Conservation (phyloP, 208 protist genomes). For the Acanthamoeba rhysodes region DNA sequence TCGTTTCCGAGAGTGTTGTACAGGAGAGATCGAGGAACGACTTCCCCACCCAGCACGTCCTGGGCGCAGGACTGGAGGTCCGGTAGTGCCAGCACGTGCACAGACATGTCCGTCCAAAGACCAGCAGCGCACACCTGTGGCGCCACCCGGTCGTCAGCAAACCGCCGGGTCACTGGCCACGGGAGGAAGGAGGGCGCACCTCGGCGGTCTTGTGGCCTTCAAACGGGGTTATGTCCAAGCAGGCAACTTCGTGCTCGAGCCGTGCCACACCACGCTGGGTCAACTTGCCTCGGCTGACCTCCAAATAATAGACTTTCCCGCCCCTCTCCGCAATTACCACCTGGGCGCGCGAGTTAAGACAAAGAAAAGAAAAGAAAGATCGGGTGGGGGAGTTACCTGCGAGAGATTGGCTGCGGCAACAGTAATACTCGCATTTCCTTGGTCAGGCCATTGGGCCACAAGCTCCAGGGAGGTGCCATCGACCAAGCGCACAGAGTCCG, state of each 20-base stretch:
- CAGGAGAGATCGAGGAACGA: slow-evolving; percentile 87
- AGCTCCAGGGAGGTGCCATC: slow-evolving; percentile 43
- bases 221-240: slow-evolving; percentile 85
- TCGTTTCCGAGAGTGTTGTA: slow-evolving; percentile 81
- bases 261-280: not conserved
- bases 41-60: slow-evolving; percentile 83
- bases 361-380: not conserved
- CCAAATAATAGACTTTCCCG: not conserved
- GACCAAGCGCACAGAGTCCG: slow-evolving; percentile 23
- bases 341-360: not conserved
- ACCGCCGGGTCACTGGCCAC: not conserved
- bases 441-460: not conserved
- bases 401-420: slow-evolving; percentile 79
- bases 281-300: not conserved
- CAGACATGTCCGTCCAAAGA: slow-evolving; percentile 88
- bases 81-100: slow-evolving; percentile 84
- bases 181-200: slow-evolving; percentile 1
- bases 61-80: slow-evolving; percentile 71
- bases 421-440: slow-evolving; percentile 74
- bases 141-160: not conserved
- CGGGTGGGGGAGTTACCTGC: slow-evolving; percentile 75
- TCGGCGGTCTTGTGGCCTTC: slow-evolving; percentile 4
- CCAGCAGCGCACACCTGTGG: slow-evolving; percentile 74
- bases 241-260: slow-evolving; percentile 88
- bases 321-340: slow-evolving; percentile 12